phyloP scores from a whole-genome alignment of 83 land plant genomes.

The Diphasiastrum complanatum region DNA sequence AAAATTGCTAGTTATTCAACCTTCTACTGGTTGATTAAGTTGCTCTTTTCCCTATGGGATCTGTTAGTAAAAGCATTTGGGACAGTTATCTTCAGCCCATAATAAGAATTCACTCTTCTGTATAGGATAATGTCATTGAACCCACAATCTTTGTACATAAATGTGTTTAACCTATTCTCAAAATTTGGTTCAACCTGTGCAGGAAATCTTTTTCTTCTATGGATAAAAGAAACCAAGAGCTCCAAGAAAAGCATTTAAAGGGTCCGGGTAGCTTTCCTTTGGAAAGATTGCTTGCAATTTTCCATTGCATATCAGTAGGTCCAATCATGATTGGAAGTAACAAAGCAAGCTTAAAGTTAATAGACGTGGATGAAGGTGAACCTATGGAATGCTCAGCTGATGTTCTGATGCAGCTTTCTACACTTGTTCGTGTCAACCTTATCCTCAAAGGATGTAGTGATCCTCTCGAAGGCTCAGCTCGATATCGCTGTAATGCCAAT shows the following conservation, averaged over 20 bases:
- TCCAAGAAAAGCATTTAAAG: constrained; percentile 65
- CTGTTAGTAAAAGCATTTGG: too few relatives aligned
- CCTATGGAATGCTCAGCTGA: constrained; percentile 57
- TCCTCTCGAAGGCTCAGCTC: constrained; percentile 71
- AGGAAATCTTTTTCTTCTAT: constrained; percentile 60
- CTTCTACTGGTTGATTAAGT: too few relatives aligned
- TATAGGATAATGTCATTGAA: not conserved
- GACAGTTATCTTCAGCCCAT: not conserved
- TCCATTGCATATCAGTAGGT: constrained; percentile 69
- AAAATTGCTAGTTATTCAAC: too few relatives aligned
- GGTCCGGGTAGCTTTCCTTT: constrained; percentile 91
- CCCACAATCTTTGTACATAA: not conserved
- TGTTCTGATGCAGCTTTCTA: constrained; percentile 83
- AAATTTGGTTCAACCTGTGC: not conserved
- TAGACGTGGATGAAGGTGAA: constrained; percentile 13
- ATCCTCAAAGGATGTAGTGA: constrained; percentile 67
- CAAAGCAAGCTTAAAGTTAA: not conserved
- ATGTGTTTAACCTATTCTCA: not conserved
- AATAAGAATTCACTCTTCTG: not conserved
- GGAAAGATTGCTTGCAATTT: constrained; percentile 89
- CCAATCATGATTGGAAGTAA: not conserved
- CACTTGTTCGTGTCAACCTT: constrained; percentile 80
- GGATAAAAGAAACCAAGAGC: constrained; percentile 50
- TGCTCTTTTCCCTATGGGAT: too few relatives aligned
- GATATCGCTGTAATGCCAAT: constrained; percentile 61